Evolutionary conservation across 768 basidiomycete genomes (phyloP).

Genomic region (Pulveroboletus frians): DNA sequence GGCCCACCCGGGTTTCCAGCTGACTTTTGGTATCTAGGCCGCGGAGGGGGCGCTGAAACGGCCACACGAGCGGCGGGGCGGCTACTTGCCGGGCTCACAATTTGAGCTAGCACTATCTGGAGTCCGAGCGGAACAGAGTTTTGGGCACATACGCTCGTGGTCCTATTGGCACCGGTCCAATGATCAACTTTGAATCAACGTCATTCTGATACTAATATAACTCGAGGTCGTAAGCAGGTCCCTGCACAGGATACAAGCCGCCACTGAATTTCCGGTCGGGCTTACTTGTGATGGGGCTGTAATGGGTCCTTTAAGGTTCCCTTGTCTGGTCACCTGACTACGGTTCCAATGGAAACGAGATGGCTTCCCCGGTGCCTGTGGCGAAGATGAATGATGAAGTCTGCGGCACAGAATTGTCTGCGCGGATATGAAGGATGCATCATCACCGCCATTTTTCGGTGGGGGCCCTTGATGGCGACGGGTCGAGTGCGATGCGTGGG

Average conservation of each 20-base stretch:
- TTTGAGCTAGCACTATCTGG: not conserved
- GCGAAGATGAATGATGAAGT: constrained; percentile 23
- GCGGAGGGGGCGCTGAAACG: not conserved
- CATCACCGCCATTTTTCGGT: constrained; percentile 12
- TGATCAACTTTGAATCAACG: not conserved
- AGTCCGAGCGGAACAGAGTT: not conserved
- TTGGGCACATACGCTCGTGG: not conserved
- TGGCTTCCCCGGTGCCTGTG: constrained; percentile 28
- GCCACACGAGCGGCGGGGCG: not conserved
- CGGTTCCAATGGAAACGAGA: constrained; percentile 20
- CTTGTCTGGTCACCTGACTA: constrained; percentile 13
- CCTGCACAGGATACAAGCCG: too few relatives aligned
- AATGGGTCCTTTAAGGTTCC: not conserved
- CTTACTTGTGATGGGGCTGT: too few relatives aligned
- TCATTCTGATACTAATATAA: not conserved
- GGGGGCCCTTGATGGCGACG: constrained; percentile 3
- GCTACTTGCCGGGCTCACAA: too few relatives aligned
- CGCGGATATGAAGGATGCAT: constrained; percentile 30
- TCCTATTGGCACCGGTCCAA: not conserved
- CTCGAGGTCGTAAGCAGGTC: not conserved
- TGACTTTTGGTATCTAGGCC: not conserved
- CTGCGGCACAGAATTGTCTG: constrained; percentile 23
- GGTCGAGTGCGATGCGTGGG: constrained; percentile 6
- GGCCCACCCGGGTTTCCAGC: too few relatives aligned
- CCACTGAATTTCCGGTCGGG: too few relatives aligned